Base-by-base conservation (phyloP, 306 rosid genomes). In the Hippophae tibetana region DNA sequence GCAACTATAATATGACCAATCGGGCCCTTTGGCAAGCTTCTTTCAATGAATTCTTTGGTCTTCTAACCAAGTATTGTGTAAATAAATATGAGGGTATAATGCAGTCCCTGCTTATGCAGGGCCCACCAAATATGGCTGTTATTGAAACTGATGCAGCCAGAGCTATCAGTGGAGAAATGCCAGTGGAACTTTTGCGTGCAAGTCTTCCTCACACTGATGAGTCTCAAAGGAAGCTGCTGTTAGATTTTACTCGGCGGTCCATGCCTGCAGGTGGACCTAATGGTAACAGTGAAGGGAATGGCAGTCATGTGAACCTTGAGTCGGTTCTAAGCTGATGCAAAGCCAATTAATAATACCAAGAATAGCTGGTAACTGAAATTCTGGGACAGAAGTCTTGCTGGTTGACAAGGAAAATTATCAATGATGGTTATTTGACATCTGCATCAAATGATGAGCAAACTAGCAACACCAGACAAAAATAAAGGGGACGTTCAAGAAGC, bases 1-100 rank as follows among this genome's bases (percentile, higher is more conserved):
- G 78, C 78, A 84, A 79, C 79, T 86, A 73, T 50, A 82, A 79
- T 68, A 74, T 84, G 54, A 64, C 74, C 41, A 81, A 83, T 70
- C 89, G 94, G 44, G 68, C 81, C 26, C 90, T 84, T 31, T 93
- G 99, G 99, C 99, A 93, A 76, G 99, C 95, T 48, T 89, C 99
- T 58, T 93, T 93, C 47, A 73, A 89, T 67, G 83, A 82, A 41
- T 93, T 93, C 69, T 93, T 93, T 52, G 78, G 70, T 13, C 85
- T 86, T 79, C 82, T 93, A 51, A 75, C 84, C 27, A 93, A 84
- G 78, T 89, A 89, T 63, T 93, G 97, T 61, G 72, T 84, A 67
- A 84, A 74, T 70, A 93, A 93, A 68, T 93, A 86, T 27, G 97
- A 93, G 5, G 68, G 79, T 61, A 56, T 86, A 56, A 69, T 82